Conservation (phyloP, 2,329 filamentous ascomycete genomes). For the Neonectria hederae region DNA sequence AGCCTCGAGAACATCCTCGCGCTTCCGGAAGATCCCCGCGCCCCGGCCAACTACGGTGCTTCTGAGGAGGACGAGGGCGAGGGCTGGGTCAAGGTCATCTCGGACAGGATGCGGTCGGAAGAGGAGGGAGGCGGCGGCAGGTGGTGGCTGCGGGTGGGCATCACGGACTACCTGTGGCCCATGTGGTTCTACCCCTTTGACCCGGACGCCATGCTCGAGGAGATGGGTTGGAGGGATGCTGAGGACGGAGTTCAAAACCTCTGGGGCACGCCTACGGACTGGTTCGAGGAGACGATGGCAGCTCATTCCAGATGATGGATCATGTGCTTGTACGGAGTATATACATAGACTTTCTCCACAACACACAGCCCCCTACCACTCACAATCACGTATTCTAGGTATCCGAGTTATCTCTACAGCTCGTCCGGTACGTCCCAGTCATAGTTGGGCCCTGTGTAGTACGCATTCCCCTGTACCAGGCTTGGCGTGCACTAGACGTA, state of each 20-base stretch:
- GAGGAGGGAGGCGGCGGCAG: slow-evolving; percentile 26
- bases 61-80: neutral
- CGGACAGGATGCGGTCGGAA: slow-evolving; percentile 20
- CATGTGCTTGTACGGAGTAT: slow-evolving; percentile 1
- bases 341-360: neutral
- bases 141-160: slow-evolving; percentile 28
- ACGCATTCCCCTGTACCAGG: slow-evolving; percentile 17
- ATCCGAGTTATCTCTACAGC: neutral
- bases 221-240: slow-evolving; percentile 27
- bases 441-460: slow-evolving; percentile 26
- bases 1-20: slow-evolving; percentile 36
- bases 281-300: slow-evolving; percentile 16
- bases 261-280: slow-evolving; percentile 23
- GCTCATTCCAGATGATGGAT: slow-evolving; percentile 6
- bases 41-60: slow-evolving; percentile 7
- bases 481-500: slow-evolving; percentile 18
- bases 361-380: neutral
- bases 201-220: slow-evolving; percentile 25
- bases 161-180: slow-evolving; percentile 25
- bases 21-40: slow-evolving; percentile 29
- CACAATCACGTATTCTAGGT: neutral
- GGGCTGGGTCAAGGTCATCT: slow-evolving; percentile 32
- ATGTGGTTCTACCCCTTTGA: slow-evolving; percentile 26
- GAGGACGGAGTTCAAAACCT: slow-evolving; percentile 28
- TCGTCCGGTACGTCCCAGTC: slow-evolving; percentile 8